Percentiles rank a stretch among this genome's conserved stretches.
Conservation (phyloP, 2,329 filamentous ascomycete species). For the Hymenoscyphus fructigenus region DNA sequence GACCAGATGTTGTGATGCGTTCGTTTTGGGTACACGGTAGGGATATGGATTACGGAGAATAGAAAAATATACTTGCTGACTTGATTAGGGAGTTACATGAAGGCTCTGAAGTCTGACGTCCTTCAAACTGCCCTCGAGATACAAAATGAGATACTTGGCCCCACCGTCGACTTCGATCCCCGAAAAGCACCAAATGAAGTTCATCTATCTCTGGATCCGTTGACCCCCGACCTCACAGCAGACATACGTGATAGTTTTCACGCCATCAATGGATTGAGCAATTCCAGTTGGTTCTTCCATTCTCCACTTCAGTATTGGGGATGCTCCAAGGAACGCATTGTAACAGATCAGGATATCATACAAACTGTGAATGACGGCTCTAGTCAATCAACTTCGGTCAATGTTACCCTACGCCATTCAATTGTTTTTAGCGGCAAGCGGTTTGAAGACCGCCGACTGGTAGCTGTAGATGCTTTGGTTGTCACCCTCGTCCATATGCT, state of each 20-base stretch:
- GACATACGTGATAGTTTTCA: conserved; percentile 53
- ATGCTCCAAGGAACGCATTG: conserved; percentile 59
- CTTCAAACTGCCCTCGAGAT: conserved; percentile 66
- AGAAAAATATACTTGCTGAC: not conserved
- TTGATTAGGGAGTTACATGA: conserved; percentile 62
- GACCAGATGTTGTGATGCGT: conserved; percentile 75
- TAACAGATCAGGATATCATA: conserved; percentile 61
- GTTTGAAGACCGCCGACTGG: conserved; percentile 65
- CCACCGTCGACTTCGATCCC: conserved; percentile 56
- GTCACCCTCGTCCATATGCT: conserved; percentile 71
- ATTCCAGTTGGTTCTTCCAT: conserved; percentile 73
- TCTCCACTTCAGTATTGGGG: conserved; percentile 83
- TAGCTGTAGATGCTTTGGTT: conserved; percentile 75
- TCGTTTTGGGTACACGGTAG: conserved; percentile 76
- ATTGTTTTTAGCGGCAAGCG: conserved; percentile 81
- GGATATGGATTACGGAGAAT: conserved; percentile 1
- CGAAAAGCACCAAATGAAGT: conserved; percentile 34
- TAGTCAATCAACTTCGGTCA: conserved; percentile 63
- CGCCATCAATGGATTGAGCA: conserved; percentile 58
- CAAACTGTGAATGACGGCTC: conserved; percentile 67
- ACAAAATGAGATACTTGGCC: conserved; percentile 67
- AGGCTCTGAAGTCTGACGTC: conserved; percentile 65
- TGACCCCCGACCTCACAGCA: conserved; percentile 32
- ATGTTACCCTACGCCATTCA: conserved; percentile 72
- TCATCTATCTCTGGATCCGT: conserved; percentile 10